phyloP scores from a whole-genome alignment of 2,329 filamentous ascomycete species.

The Fusarium secorum region DNA sequence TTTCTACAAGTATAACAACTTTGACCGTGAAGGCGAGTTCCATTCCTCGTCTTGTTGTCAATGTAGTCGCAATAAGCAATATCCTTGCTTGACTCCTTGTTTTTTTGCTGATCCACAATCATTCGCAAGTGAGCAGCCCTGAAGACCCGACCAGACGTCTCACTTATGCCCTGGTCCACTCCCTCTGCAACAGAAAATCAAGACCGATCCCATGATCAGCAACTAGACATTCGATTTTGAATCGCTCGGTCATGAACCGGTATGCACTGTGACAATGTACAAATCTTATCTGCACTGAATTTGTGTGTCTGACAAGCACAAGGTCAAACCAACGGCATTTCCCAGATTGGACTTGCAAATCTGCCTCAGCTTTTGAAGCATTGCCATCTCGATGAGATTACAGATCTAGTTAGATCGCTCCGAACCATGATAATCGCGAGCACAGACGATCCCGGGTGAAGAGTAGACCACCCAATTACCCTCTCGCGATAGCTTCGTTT shows the following conservation, averaged over 20 bases:
- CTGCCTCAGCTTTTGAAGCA: neutral
- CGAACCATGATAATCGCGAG: constrained; percentile 14
- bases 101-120: constrained; percentile 25
- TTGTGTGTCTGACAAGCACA: constrained; percentile 20
- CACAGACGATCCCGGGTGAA: constrained; percentile 23
- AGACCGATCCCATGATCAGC: constrained; percentile 33
- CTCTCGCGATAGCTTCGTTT: constrained; percentile 21
- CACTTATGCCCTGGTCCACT: constrained; percentile 17
- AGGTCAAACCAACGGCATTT: constrained; percentile 22
- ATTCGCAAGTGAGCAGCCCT: constrained; percentile 21
- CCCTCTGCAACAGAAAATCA: constrained; percentile 13
- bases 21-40: neutral
- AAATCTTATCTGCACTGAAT: constrained; percentile 1
- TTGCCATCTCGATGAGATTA: constrained; percentile 30
- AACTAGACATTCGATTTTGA: constrained; percentile 14
- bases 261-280: constrained; percentile 11
- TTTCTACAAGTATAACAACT: neutral
- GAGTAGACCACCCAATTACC: constrained; percentile 14
- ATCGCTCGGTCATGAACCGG: constrained; percentile 12
- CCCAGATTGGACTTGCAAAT: neutral
- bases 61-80: constrained; percentile 27
- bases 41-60: neutral
- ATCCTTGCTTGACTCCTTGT: constrained; percentile 13
- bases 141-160: constrained; percentile 14
- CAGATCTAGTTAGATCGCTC: constrained; percentile 24